Evolutionary conservation across 768 basidiomycete species (phyloP).

Genomic region (Russula lepida): DNA sequence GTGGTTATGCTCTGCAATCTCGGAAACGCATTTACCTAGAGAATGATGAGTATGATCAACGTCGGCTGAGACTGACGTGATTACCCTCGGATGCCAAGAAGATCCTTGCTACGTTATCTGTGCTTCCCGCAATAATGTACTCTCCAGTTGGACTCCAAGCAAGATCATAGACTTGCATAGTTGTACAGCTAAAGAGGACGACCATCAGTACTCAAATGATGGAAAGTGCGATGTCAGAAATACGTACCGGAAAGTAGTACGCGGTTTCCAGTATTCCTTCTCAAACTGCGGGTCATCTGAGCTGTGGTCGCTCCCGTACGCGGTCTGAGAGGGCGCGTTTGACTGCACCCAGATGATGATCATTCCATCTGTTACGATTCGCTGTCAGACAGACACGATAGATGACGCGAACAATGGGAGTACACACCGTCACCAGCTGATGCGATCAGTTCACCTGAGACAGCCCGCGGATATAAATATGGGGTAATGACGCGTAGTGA

Average conservation of each 20-base stretch:
- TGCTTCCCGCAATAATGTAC: slow-evolving; percentile 92
- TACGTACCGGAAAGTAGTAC: slow-evolving; percentile 73
- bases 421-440: slow-evolving; percentile 92
- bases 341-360: slow-evolving; percentile 93
- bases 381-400: slow-evolving; percentile 1
- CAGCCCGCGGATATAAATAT: not conserved
- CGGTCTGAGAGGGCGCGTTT: slow-evolving; percentile 54
- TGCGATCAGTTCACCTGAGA: slow-evolving; percentile 78
- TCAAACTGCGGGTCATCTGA: slow-evolving; percentile 79
- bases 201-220: not conserved
- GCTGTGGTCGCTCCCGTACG: slow-evolving; percentile 76
- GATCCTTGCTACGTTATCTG: slow-evolving; percentile 88
- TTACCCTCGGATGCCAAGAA: slow-evolving; percentile 55
- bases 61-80: not conserved
- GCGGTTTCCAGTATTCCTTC: slow-evolving; percentile 92
- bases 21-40: slow-evolving; percentile 76
- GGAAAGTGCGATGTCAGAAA: not conserved
- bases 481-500: not conserved
- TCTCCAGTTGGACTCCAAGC: slow-evolving; percentile 97
- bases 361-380: slow-evolving; percentile 71
- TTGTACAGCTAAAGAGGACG: slow-evolving; percentile 55
- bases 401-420: not conserved
- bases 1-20: slow-evolving; percentile 90
- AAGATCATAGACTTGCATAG: slow-evolving; percentile 95
- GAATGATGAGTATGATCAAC: slow-evolving; percentile 9